These are phyloP conservation scores for Eleusine coracana DNA, from an alignment of 176 grass and related monocot species.

Conservation along the genomic window DNA sequence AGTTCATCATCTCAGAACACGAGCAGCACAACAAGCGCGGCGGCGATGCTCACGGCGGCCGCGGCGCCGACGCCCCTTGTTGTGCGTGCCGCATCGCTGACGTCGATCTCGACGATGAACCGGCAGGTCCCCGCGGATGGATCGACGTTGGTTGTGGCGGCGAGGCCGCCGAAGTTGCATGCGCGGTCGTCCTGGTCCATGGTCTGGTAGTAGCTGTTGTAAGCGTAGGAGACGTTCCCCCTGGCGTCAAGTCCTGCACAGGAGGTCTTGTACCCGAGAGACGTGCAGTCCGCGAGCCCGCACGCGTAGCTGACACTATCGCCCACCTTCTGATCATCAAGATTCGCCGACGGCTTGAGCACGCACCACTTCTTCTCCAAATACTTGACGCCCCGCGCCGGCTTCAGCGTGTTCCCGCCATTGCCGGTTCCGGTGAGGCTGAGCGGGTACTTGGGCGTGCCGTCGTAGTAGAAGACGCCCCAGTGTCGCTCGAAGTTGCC, in stretches of 20 bases:
- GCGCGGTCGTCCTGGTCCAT: slow-evolving; percentile 75
- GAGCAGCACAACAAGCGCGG: not conserved
- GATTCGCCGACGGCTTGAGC: slow-evolving; percentile 51
- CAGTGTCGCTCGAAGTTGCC: slow-evolving; percentile 95
- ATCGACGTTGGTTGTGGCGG: slow-evolving; percentile 56
- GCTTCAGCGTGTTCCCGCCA: slow-evolving; percentile 17
- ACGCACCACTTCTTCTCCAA: slow-evolving; percentile 66
- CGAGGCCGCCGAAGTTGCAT: slow-evolving; percentile 63
- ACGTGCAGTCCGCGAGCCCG: slow-evolving; percentile 68
- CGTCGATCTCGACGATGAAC: slow-evolving; percentile 65
- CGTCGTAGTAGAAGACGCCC: slow-evolving; percentile 89
- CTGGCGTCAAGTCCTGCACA: slow-evolving; percentile 63
- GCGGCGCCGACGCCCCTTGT: not conserved
- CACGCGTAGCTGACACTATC: slow-evolving; percentile 75
- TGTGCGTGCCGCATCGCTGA: not conserved
- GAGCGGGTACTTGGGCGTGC: slow-evolving; percentile 72
- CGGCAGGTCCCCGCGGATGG: slow-evolving; percentile 50
- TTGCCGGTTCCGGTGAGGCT: slow-evolving; percentile 37
- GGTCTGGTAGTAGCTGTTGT: slow-evolving; percentile 78
- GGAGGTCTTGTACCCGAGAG: slow-evolving; percentile 79
- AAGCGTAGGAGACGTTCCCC: slow-evolving; percentile 81
- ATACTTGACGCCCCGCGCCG: slow-evolving; percentile 58
- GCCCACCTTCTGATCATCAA: slow-evolving; percentile 54
- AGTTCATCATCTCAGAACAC: too few relatives aligned
- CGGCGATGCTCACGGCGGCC: not conserved